These are phyloP conservation scores for Stachybotrys chartarum DNA, from an alignment of 2,329 filamentous ascomycete species.

Conservation along the genomic window DNA sequence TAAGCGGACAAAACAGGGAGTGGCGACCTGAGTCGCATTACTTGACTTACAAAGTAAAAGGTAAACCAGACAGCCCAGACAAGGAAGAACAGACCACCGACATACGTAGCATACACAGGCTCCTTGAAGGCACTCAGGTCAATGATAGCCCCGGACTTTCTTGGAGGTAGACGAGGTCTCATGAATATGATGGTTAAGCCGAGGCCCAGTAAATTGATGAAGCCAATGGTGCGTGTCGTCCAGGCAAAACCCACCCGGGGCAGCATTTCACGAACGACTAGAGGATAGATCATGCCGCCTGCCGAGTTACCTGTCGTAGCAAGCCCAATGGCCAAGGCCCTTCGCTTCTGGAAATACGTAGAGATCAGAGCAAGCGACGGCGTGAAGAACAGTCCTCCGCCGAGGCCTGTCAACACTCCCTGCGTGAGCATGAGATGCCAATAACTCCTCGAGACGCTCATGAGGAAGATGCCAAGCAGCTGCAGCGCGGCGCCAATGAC, in stretches of 20 bases:
- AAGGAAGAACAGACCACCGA: conserved; percentile 26
- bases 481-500: conserved; percentile 28
- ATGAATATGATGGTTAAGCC: conserved; percentile 43
- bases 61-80: conserved; percentile 35
- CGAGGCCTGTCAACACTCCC: conserved; percentile 43
- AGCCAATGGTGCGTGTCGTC: conserved; percentile 53
- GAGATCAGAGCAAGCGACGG: conserved; percentile 50
- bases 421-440: conserved; percentile 44
- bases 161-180: conserved; percentile 17
- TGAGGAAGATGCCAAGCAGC: conserved; percentile 36
- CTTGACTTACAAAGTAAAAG: conserved; percentile 31
- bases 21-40: background rate
- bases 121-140: conserved; percentile 29
- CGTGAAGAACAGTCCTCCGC: conserved; percentile 47
- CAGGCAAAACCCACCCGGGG: conserved; percentile 48
- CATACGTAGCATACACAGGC: conserved; percentile 22
- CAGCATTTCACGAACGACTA: conserved; percentile 44
- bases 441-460: conserved; percentile 33
- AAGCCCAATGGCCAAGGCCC: conserved; percentile 49
- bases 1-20: background rate
- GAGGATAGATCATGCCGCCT: conserved; percentile 45
- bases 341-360: conserved; percentile 48
- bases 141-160: conserved; percentile 14
- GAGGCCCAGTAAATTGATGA: conserved; percentile 65
- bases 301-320: conserved; percentile 49